A percentile compares a stretch with the other conserved stretches of the same genome.
phyloP scores from a whole-genome alignment of 345 rosid species.

The Arabidopsis thaliana region TAIR10.1 NC_003076.8:22018501-22019000 shows the following conservation, averaged over 20 bases:
- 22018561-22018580: background rate
- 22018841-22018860: constrained; percentile 17
- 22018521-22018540: background rate
- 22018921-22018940: no score
- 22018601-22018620: background rate
- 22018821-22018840: constrained; percentile 29
- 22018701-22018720: background rate
- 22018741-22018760: background rate
- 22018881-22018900: constrained; percentile 31
- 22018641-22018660: background rate
- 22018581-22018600: background rate
- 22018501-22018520: background rate
- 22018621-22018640: background rate
- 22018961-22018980: background rate
- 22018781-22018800: constrained; percentile 3
- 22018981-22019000: background rate
- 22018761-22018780: background rate
- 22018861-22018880: constrained; percentile 35
- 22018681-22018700: background rate
- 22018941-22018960: no score
- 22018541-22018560: background rate
- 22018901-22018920: constrained; percentile 13
- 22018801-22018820: background rate
- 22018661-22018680: background rate
- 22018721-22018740: background rate